phyloP scores from a whole-genome alignment of 2,329 filamentous ascomycete species.

The Penicillium sp. region DNA sequence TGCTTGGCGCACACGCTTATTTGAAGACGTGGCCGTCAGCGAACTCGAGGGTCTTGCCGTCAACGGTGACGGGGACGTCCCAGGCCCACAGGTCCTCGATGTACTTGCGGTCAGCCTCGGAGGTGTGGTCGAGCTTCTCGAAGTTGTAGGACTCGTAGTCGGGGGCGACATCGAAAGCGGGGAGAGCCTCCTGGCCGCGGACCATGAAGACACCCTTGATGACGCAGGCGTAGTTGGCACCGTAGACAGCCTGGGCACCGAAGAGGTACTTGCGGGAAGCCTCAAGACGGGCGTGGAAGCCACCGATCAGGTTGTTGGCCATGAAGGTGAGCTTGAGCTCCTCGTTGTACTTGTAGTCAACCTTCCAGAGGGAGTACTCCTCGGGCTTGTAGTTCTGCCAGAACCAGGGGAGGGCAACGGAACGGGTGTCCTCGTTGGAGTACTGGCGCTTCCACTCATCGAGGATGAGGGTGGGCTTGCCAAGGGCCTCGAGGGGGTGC shows the following conservation, averaged over 20 bases:
- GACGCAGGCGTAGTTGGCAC: conserved; percentile 82
- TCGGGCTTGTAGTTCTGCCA: conserved; percentile 94
- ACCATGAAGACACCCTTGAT: conserved; percentile 93
- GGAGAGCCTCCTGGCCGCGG: conserved; percentile 82
- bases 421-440: conserved; percentile 89
- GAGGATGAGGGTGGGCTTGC: conserved; percentile 76
- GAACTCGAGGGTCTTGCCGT: conserved; percentile 87
- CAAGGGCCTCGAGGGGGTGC: conserved; percentile 88
- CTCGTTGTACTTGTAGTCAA: conserved; percentile 99
- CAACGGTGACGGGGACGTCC: conserved; percentile 79
- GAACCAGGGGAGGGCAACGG: conserved; percentile 91
- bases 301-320: conserved; percentile 96
- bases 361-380: conserved; percentile 93
- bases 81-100: conserved; percentile 88
- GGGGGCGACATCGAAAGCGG: conserved; percentile 94
- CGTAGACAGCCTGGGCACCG: conserved; percentile 86
- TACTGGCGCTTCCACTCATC: conserved; percentile 99
- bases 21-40: conserved; percentile 99
- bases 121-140: conserved; percentile 91
- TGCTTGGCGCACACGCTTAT: conserved; percentile 59
- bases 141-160: conserved; percentile 97
- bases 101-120: conserved; percentile 80
- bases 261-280: conserved; percentile 98
- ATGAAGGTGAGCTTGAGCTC: conserved; percentile 98
- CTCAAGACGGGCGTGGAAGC: conserved; percentile 97